Evolutionary conservation across 2,329 filamentous ascomycete species (phyloP).

Genomic region (Aspergillus vadensis): DNA sequence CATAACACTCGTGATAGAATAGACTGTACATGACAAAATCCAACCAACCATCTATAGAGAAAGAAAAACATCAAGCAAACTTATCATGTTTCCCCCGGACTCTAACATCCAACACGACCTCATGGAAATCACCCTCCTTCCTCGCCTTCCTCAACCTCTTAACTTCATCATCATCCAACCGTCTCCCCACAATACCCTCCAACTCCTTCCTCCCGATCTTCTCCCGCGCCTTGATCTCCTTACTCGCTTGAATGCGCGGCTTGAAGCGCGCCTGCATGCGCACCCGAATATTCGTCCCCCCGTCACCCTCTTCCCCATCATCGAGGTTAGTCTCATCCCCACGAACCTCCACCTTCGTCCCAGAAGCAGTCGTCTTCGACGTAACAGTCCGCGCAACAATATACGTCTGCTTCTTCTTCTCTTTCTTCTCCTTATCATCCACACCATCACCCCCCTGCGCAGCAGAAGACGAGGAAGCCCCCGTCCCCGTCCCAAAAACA

Average conservation of each 20-base stretch:
- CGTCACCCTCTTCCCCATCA: conserved; percentile 30
- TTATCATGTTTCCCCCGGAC: conserved; percentile 25
- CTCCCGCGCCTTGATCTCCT: conserved; percentile 79
- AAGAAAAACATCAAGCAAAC: conserved; percentile 19
- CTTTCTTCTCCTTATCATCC: background rate
- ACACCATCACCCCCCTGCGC: background rate
- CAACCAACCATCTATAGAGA: background rate
- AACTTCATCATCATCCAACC: conserved; percentile 82
- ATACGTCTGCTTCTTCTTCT: conserved; percentile 65
- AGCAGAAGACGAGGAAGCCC: conserved; percentile 58
- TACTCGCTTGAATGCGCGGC: conserved; percentile 73
- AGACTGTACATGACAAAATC: background rate
- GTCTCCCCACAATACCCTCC: conserved; percentile 75
- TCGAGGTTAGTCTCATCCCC: conserved; percentile 72
- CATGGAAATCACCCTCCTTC: conserved; percentile 62
- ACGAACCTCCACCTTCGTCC: conserved; percentile 65
- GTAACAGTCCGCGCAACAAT: conserved; percentile 60
- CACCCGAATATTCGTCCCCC: conserved; percentile 71
- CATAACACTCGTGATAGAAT: background rate
- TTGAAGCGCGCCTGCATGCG: conserved; percentile 97
- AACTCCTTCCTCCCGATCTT: conserved; percentile 86
- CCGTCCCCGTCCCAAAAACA: background rate
- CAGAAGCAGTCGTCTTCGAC: conserved; percentile 43
- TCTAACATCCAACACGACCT: conserved; percentile 23
- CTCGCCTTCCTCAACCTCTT: conserved; percentile 78